These are phyloP conservation scores for Dothideomycetes sp. DNA, from an alignment of 2,329 filamentous ascomycete genomes.

Conservation along the genomic window DNA sequence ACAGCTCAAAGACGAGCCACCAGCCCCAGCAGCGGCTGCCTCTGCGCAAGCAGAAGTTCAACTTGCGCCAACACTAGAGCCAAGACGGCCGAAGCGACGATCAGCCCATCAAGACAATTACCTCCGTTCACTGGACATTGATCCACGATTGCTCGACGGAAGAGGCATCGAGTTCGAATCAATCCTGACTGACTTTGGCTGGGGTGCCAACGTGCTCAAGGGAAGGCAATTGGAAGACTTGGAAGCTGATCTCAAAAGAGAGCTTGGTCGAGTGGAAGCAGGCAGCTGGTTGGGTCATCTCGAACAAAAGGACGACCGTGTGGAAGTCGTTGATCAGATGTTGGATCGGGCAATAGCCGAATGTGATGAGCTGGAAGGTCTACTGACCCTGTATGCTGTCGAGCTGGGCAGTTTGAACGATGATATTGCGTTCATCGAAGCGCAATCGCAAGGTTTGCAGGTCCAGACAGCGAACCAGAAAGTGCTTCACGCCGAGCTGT, in stretches of 20 bases:
- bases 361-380: slow-evolving; percentile 90
- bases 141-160: slow-evolving; percentile 63
- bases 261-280: slow-evolving; percentile 82
- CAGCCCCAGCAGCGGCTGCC: slow-evolving; percentile 1
- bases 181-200: slow-evolving; percentile 78
- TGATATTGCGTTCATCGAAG: slow-evolving; percentile 94
- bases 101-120: slow-evolving; percentile 70
- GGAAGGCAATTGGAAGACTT: slow-evolving; percentile 68
- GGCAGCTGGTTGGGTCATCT: slow-evolving; percentile 80
- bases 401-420: slow-evolving; percentile 89
- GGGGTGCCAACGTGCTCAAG: slow-evolving; percentile 69
- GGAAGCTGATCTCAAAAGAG: slow-evolving; percentile 72
- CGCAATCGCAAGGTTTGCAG: slow-evolving; percentile 90
- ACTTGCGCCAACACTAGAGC: slow-evolving; percentile 1
- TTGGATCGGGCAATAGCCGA: slow-evolving; percentile 87
- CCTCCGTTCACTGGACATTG: slow-evolving; percentile 65
- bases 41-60: slow-evolving; percentile 12
- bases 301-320: slow-evolving; percentile 79
- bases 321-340: slow-evolving; percentile 73
- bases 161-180: slow-evolving; percentile 70
- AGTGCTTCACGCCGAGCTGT: slow-evolving; percentile 77
- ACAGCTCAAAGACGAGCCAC: slow-evolving; percentile 15
- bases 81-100: slow-evolving; percentile 36
- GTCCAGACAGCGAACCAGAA: slow-evolving; percentile 97
- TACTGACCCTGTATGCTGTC: slow-evolving; percentile 87